A percentile compares a stretch with the other conserved stretches of the same genome.
These are phyloP conservation scores for Exobasidium cylindrosporum DNA, from an alignment of 1,284 basidiomycete species.

Conservation along the genomic window DNA sequence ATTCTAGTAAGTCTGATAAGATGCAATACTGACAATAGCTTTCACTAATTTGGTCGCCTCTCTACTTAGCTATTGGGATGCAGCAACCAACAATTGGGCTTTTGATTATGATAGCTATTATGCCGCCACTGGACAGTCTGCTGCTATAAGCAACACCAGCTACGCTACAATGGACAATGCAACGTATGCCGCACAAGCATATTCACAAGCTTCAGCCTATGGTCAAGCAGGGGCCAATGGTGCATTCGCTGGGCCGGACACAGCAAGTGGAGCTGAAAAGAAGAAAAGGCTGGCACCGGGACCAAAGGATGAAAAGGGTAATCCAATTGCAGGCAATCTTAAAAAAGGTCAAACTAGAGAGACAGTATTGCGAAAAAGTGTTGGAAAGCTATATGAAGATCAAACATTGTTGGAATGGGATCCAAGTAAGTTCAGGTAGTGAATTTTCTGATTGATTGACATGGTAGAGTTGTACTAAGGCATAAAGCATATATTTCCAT, in stretches of 20 bases:
- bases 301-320: constrained; percentile 24
- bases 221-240: neutral
- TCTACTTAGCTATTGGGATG: constrained; percentile 54
- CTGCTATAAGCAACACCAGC: constrained; percentile 12
- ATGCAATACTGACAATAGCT: neutral
- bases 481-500: neutral
- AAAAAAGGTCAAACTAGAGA: constrained; percentile 86
- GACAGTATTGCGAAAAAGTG: constrained; percentile 91
- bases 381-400: constrained; percentile 96
- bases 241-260: neutral
- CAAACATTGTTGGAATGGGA: constrained; percentile 96
- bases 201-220: constrained; percentile 12
- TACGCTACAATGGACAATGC: constrained; percentile 18
- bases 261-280: constrained; percentile 8
- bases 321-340: constrained; percentile 39
- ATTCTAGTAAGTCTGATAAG: constrained; percentile 35
- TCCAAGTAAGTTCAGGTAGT: constrained; percentile 72
- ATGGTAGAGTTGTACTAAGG: neutral
- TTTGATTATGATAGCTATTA: constrained; percentile 53
- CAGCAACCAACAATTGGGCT: constrained; percentile 41
- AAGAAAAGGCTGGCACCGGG: constrained; percentile 16
- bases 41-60: neutral
- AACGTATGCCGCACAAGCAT: constrained; percentile 21
- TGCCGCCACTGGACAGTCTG: constrained; percentile 38
- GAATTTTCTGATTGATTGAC: constrained; percentile 4